Base-by-base conservation (phyloP, 495 filamentous ascomycete genomes). In the Penicillium canariense region DNA sequence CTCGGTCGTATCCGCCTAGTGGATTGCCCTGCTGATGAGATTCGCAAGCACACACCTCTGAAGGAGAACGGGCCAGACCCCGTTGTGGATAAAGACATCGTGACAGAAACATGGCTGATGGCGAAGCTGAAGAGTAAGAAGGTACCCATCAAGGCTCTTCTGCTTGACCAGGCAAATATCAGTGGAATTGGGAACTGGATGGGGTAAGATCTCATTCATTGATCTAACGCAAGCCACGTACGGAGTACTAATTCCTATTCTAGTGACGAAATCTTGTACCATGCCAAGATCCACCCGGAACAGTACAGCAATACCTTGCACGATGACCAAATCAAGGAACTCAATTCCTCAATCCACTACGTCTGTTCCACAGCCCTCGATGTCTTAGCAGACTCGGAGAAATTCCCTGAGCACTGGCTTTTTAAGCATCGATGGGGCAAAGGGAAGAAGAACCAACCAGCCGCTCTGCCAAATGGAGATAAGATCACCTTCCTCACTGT, bases 131-230 rank as follows among this genome's bases (percentile, higher is more conserved):
- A 65, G 36, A 84, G 77, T 32, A 91, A 91, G 50, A 87, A 82
- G 50, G 86, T 96, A 1, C 90, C 93, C 0, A 77, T 97, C 42
- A 97, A 97, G 65, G 86, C 90, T 0, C 75, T 96, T 45, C 69
- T 98, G 18, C 78, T 97, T 11, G 89, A 97, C 62, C 94, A 98
- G 67, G 77, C 81, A n/a, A 88, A 87, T 61, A 86, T 97, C 47
- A 91, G 89, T 61, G 94, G 94, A 5, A 89, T 98, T 44, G 94
- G 94, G 2, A 97, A 97, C 60, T 97, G 93, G 94, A 91, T 98
- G 58, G 91, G 84, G 82, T 85, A 74, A 55, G 80, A 65, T n/a
- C 42, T 28, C 52, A 14, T 44, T 39, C 45, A 25, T 14, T 2
- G 26, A 27, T 23, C 3, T 17, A 28, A 4, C 38, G 10, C 26